These are phyloP conservation scores for Macrolepiota albuminosa DNA, from an alignment of 768 basidiomycete species.

Conservation along the genomic window DNA sequence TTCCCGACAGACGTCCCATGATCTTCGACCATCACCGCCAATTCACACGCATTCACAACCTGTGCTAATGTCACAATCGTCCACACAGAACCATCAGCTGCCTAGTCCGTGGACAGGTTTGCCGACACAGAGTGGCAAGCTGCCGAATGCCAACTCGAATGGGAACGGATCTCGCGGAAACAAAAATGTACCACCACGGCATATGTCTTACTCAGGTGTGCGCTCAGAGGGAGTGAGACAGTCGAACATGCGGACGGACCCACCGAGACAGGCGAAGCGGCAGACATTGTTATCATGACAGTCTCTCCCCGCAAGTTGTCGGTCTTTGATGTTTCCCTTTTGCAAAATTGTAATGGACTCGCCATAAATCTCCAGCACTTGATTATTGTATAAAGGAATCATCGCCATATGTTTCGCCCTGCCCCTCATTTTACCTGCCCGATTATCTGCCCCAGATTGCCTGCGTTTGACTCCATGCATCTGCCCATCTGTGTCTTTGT, in stretches of 20 bases:
- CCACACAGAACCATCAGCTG: conserved; percentile 22
- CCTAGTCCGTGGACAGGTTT: conserved; percentile 41
- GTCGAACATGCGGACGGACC: conserved; percentile 7
- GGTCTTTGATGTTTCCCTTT: neutral
- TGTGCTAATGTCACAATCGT: conserved; percentile 16
- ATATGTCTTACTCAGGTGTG: conserved; percentile 10
- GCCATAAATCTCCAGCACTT: conserved; percentile 1
- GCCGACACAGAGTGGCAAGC: conserved; percentile 28
- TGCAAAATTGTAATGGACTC: conserved; percentile 7
- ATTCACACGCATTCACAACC: conserved; percentile 24
- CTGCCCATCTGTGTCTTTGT: neutral
- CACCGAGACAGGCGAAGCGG: conserved; percentile 12
- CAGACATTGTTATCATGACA: conserved; percentile 11
- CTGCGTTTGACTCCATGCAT: conserved; percentile 3
- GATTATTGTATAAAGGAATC: neutral
- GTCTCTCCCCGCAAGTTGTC: neutral
- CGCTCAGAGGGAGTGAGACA: conserved; percentile 10
- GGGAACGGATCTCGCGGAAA: conserved; percentile 4
- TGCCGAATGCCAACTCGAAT: conserved; percentile 17
- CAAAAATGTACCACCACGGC: conserved; percentile 7
- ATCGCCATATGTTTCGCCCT: neutral
- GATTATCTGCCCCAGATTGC: neutral
- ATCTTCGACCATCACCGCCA: conserved; percentile 15
- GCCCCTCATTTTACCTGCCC: neutral
- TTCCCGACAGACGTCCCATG: conserved; percentile 10